A percentile compares a stretch with the other conserved stretches of the same genome.
Evolutionary conservation across 768 basidiomycete genomes (phyloP).

Genomic region (Xanthoconium stramineum): DNA sequence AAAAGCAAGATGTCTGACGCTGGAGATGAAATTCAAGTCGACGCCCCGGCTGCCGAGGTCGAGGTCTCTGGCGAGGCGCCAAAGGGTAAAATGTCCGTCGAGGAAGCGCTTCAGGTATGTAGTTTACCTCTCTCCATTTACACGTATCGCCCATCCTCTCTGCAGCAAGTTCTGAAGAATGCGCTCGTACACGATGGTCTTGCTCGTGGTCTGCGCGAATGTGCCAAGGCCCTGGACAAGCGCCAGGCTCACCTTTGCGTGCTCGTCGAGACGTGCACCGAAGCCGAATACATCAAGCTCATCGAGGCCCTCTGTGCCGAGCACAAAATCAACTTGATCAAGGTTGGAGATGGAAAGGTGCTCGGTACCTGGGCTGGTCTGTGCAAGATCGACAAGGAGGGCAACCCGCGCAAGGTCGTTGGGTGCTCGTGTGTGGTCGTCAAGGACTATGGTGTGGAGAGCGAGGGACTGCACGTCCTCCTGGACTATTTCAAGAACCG

Average conservation of each 20-base stretch:
- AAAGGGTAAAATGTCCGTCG: slow-evolving; percentile 93
- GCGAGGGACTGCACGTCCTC: slow-evolving; percentile 91
- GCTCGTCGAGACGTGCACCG: slow-evolving; percentile 97
- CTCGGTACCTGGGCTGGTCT: slow-evolving; percentile 98
- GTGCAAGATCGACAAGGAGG: slow-evolving; percentile 99
- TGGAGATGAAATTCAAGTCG: slow-evolving; percentile 91
- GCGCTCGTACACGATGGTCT: slow-evolving; percentile 98
- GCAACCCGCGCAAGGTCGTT: slow-evolving; percentile 95
- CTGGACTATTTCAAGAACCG: slow-evolving; percentile 97
- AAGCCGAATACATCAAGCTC: slow-evolving; percentile 99
- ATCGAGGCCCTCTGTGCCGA: slow-evolving; percentile 99
- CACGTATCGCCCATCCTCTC: background rate
- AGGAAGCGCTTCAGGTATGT: slow-evolving; percentile 85
- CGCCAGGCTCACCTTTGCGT: slow-evolving; percentile 98
- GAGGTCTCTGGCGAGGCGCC: slow-evolving; percentile 87
- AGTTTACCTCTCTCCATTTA: background rate
- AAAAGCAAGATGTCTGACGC: slow-evolving; percentile 86
- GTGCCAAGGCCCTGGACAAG: slow-evolving; percentile 97
- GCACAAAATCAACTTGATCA: slow-evolving; percentile 99
- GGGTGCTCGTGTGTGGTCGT: slow-evolving; percentile 94
- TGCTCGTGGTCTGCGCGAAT: slow-evolving; percentile 95
- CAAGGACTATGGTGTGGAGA: slow-evolving; percentile 95
- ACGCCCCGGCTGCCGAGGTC: slow-evolving; percentile 59
- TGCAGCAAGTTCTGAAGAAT: slow-evolving; percentile 97
- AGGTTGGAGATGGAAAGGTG: slow-evolving; percentile 96